A percentile compares a stretch with the other conserved stretches of the same genome.
Conservation (phyloP, 148 eudicot genomes). For the Fagopyrum homotropicum region DNA sequence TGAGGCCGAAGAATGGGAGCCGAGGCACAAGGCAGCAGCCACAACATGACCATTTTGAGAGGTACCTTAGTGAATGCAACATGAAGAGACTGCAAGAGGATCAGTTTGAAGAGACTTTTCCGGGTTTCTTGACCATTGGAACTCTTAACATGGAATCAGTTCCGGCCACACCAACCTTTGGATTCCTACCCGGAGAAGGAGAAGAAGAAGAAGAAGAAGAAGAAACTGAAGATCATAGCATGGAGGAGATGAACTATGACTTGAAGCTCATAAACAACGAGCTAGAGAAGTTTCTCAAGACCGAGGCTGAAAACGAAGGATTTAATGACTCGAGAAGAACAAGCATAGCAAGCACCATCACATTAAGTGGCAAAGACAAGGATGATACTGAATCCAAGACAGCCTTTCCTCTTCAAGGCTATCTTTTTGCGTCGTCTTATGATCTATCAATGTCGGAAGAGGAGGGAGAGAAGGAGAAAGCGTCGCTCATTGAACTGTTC, state of each 20-base stretch:
- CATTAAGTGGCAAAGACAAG: constrained; percentile 29
- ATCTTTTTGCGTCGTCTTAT: constrained; percentile 44
- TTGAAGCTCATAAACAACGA: constrained; percentile 49
- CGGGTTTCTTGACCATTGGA: constrained; percentile 71
- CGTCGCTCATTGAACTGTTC: constrained; percentile 33
- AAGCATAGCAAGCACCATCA: constrained; percentile 39
- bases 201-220: constrained; percentile 26
- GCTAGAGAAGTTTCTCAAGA: constrained; percentile 51
- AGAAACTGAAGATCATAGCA: constrained; percentile 21
- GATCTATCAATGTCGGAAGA: constrained; percentile 23
- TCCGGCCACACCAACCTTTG: constrained; percentile 36
- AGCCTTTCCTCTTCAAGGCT: constrained; percentile 52
- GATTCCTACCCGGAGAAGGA: constrained; percentile 25
- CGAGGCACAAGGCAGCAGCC: background rate
- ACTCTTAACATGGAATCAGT: constrained; percentile 50
- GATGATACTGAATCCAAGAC: constrained; percentile 22
- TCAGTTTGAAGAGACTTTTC: constrained; percentile 25
- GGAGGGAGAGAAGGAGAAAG: constrained; percentile 25
- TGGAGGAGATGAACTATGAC: constrained; percentile 37
- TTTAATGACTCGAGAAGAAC: constrained; percentile 32
- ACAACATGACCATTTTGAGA: background rate
- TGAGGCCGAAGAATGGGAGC: background rate
- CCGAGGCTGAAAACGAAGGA: constrained; percentile 31
- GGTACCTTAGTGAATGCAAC: background rate
- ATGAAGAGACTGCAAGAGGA: background rate